phyloP scores from a whole-genome alignment of 1,139 yeast genomes.

The Debaryomyces robertsiae region DNA sequence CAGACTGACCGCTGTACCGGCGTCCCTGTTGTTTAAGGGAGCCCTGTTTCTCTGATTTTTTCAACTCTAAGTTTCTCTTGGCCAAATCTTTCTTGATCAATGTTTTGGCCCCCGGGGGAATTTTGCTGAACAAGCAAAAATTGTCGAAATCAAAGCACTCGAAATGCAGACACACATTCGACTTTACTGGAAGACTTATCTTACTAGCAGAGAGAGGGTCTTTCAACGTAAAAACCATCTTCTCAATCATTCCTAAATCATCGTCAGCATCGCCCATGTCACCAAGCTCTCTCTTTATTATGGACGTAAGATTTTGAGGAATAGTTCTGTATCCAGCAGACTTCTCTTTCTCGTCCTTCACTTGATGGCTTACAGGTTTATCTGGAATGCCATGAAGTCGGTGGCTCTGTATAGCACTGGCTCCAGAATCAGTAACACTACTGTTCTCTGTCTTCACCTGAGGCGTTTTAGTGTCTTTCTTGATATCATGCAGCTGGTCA shows the following conservation, averaged over 20 bases:
- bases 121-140: slow-evolving; percentile 43
- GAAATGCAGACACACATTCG: slow-evolving; percentile 41
- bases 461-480: background rate
- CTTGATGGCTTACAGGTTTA: background rate
- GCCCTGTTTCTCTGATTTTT: slow-evolving; percentile 20
- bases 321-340: slow-evolving; percentile 23
- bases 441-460: too few relatives aligned
- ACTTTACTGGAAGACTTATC: slow-evolving; percentile 44
- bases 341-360: background rate
- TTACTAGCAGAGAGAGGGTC: slow-evolving; percentile 41
- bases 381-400: background rate
- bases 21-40: background rate
- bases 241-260: slow-evolving; percentile 30
- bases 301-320: slow-evolving; percentile 28
- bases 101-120: slow-evolving; percentile 33
- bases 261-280: slow-evolving; percentile 24
- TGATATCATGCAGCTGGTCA: too few relatives aligned
- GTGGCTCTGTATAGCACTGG: too few relatives aligned
- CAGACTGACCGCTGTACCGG: slow-evolving; percentile 7
- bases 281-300: slow-evolving; percentile 27
- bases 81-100: slow-evolving; percentile 33
- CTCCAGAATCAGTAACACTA: too few relatives aligned
- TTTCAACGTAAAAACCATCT: slow-evolving; percentile 30
- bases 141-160: slow-evolving; percentile 51
- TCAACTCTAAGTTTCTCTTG: slow-evolving; percentile 27